phyloP scores from a whole-genome alignment of 1,139 yeast genomes.

The Pichia kudriavzevii region DNA sequence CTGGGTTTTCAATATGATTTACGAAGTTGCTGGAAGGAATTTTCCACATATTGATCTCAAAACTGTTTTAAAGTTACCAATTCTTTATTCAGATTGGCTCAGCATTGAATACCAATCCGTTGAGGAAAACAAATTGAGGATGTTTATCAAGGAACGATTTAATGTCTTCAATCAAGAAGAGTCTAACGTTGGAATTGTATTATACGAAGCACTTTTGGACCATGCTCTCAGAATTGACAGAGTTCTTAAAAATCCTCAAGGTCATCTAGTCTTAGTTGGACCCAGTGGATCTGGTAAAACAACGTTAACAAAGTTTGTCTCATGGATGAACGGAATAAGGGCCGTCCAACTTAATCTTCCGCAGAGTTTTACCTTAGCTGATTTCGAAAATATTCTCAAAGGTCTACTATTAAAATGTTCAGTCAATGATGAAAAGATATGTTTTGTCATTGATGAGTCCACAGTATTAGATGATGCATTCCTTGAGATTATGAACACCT shows the following conservation, averaged over 20 bases:
- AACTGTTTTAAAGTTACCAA: conserved; percentile 39
- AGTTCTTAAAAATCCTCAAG: conserved; percentile 78
- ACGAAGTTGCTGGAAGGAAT: conserved; percentile 29
- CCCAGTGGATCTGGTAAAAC: conserved; percentile 79
- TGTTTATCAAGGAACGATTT: conserved; percentile 58
- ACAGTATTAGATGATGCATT: conserved; percentile 71
- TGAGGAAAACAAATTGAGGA: conserved; percentile 37
- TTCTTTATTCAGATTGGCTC: conserved; percentile 70
- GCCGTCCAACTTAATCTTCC: conserved; percentile 54
- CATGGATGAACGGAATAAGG: conserved; percentile 83
- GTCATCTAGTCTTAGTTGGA: conserved; percentile 87
- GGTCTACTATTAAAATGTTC: conserved; percentile 44
- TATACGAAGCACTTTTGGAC: conserved; percentile 67
- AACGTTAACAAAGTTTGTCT: conserved; percentile 69
- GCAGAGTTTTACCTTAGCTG: conserved; percentile 45
- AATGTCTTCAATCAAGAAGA: conserved; percentile 74
- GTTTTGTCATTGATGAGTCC: conserved; percentile 78
- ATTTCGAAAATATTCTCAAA: conserved; percentile 64
- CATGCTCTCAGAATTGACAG: conserved; percentile 76
- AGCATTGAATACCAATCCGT: conserved; percentile 57
- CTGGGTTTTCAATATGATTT: conserved; percentile 45
- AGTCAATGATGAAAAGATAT: conserved; percentile 52
- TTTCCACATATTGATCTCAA: conserved; percentile 44
- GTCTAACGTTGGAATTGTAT: conserved; percentile 49
- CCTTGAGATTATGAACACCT: conserved; percentile 84